Conservation (phyloP, 2,329 filamentous ascomycete genomes). For the Trichoderma koningii region DNA sequence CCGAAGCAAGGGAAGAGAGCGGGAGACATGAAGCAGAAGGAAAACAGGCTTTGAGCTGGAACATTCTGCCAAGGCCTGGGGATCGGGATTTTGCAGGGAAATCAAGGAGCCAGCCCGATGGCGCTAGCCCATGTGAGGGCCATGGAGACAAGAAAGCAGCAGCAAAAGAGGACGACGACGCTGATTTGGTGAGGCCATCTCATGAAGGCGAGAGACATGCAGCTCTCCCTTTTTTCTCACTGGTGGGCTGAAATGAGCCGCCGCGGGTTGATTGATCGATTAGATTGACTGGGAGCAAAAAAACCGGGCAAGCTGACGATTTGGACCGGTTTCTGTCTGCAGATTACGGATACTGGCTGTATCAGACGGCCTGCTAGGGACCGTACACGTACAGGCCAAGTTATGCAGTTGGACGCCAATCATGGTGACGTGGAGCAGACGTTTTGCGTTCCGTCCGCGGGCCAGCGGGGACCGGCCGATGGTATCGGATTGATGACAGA, state of each 20-base stretch:
- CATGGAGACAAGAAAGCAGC: not conserved
- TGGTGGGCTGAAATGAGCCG: not conserved
- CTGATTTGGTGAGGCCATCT: not conserved
- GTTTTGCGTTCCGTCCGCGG: not conserved
- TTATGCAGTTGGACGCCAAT: slow-evolving; percentile 4
- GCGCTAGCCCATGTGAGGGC: slow-evolving; percentile 26
- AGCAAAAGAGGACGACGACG: not conserved
- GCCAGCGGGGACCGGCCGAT: not conserved
- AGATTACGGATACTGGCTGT: slow-evolving; percentile 6
- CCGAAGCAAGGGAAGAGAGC: not conserved
- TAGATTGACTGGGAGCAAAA: not conserved
- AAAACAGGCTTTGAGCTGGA: slow-evolving; percentile 18
- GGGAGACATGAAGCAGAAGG: not conserved
- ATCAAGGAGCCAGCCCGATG: slow-evolving; percentile 31
- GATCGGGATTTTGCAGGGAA: slow-evolving; percentile 31
- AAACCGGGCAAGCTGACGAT: not conserved
- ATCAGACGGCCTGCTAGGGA: not conserved
- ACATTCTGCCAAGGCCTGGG: slow-evolving; percentile 16
- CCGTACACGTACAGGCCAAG: not conserved
- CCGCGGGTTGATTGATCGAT: not conserved
- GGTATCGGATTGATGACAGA: not conserved
- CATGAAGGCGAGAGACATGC: not conserved
- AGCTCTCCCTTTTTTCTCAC: not conserved
- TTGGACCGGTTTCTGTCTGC: not conserved
- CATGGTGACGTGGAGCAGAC: slow-evolving; percentile 14